phyloP scores from a whole-genome alignment of 2,329 filamentous ascomycete genomes.

The Ophiocordyceps sinensis region DNA sequence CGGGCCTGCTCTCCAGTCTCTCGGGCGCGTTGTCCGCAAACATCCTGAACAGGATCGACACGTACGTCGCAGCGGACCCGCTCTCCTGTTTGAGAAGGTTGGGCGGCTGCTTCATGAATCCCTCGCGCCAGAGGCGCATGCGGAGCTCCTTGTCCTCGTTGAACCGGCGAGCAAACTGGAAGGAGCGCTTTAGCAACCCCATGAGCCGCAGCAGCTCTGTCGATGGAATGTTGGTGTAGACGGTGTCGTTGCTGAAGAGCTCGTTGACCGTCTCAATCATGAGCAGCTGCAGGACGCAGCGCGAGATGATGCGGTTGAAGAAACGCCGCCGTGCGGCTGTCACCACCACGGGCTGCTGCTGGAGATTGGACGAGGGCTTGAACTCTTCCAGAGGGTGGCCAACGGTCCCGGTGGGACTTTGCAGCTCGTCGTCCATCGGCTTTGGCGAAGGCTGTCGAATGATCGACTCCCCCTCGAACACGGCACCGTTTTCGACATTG shows the following conservation, averaged over 20 bases:
- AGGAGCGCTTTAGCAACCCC: constrained; percentile 87
- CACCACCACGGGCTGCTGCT: constrained; percentile 82
- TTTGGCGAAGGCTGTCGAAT: constrained; percentile 12
- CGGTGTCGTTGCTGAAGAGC: constrained; percentile 91
- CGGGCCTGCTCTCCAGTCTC: constrained; percentile 59
- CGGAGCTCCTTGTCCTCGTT: constrained; percentile 95
- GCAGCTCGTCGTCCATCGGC: constrained; percentile 19
- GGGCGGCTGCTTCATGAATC: constrained; percentile 98
- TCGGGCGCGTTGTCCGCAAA: constrained; percentile 82
- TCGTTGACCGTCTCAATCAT: constrained; percentile 99
- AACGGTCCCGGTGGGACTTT: constrained; percentile 14
- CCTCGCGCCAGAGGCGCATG: constrained; percentile 88
- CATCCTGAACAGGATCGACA: constrained; percentile 93
- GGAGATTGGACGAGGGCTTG: constrained; percentile 58
- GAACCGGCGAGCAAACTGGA: constrained; percentile 92
- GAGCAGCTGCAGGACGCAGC: constrained; percentile 89
- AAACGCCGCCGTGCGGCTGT: constrained; percentile 86
- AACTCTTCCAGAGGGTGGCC: constrained; percentile 65
- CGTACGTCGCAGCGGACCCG: constrained; percentile 85
- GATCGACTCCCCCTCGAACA: constrained; percentile 18
- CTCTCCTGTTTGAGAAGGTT: constrained; percentile 96
- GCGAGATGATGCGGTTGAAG: constrained; percentile 98
- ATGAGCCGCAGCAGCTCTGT: constrained; percentile 81
- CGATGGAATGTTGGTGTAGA: constrained; percentile 87
- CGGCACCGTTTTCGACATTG: constrained; percentile 21